Evolutionary conservation across 768 basidiomycete genomes (phyloP), one percentile per base, ranked within the genome.

Genomic region (Tephrocybe sp.): DNA sequence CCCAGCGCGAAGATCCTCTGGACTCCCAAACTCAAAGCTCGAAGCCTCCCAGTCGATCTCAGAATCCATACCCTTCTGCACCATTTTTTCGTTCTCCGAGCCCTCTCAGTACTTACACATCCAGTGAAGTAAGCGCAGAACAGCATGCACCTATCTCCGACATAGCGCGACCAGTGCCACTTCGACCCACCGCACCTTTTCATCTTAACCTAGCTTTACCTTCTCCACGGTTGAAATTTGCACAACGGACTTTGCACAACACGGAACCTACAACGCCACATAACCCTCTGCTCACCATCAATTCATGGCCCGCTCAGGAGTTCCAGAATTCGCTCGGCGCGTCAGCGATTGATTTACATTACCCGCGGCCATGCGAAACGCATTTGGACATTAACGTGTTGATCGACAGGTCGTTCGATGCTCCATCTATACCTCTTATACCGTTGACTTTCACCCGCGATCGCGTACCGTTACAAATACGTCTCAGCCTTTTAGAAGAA

Each of bases 31-130:
- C 43, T 57, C 23, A n/a, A 45, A n/a, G 55, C 37, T 60, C 18
- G 52, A 58, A 25, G 38, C 45, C 15, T 60, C 64, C 26, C 58
- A 60, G 39, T 54, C 67, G 9, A 37, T 57, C 20, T 59, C 68
- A 1, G 45, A 61, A 44, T 36, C 50, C 45, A 25, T 48, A 48
- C 28, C 58, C 51, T 26, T 36, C 14, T 26, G 57, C 48, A 58
- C 24, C 21, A 18, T 12, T 15, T 23, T 39, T 41, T 45, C 50
- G 37, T 15, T 30, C 3, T 21, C 10, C 34, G 12, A 18, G 6
- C 28, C 12, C 25, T 3, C 6, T 23, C 14, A 11, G n/a, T n/a
- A n/a, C n/a, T n/a, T n/a, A n/a, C n/a, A n/a, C n/a, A n/a, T n/a
- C n/a, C n/a, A n/a, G n/a, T n/a, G n/a, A n/a, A n/a, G n/a, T n/a